phyloP scores from a whole-genome alignment of 169 alveolate species.

The Plasmodium gonderi region DNA sequence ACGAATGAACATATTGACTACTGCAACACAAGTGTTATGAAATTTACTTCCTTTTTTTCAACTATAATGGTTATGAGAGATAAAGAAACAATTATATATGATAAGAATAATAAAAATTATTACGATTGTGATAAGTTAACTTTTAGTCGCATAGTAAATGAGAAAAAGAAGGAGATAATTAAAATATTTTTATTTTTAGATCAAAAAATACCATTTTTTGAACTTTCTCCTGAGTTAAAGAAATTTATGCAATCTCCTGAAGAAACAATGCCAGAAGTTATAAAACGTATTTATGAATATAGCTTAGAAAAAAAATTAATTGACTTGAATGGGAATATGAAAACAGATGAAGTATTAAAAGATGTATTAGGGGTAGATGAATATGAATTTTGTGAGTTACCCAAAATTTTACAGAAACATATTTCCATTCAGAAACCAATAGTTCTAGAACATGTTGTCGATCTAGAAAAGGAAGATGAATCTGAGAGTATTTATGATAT shows the following conservation, averaged over 20 bases:
- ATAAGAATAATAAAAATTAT: conserved; percentile 67
- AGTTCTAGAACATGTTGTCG: conserved; percentile 59
- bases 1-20: conserved; percentile 51
- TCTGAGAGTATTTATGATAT: conserved; percentile 70
- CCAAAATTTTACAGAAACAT: conserved; percentile 60
- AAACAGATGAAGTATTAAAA: conserved; percentile 70
- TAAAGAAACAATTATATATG: conserved; percentile 70
- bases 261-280: conserved; percentile 71
- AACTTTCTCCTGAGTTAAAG: conserved; percentile 56
- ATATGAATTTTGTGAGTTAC: conserved; percentile 61
- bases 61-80: conserved; percentile 72
- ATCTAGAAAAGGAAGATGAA: conserved; percentile 54
- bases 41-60: conserved; percentile 73
- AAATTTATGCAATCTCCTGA: conserved; percentile 62
- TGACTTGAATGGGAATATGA: conserved; percentile 33
- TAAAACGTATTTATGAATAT: conserved; percentile 66
- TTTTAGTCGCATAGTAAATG: conserved; percentile 63
- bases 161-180: conserved; percentile 55
- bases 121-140: conserved; percentile 73
- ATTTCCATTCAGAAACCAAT: conserved; percentile 66
- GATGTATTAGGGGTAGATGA: conserved; percentile 65
- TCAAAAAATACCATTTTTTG: conserved; percentile 72
- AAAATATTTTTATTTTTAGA: conserved; percentile 59
- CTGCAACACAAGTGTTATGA: conserved; percentile 61
- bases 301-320: conserved; percentile 66